Evolutionary conservation across 192 early-diverging fungal genomes (phyloP).

Genomic region (Coemansia sp.): DNA sequence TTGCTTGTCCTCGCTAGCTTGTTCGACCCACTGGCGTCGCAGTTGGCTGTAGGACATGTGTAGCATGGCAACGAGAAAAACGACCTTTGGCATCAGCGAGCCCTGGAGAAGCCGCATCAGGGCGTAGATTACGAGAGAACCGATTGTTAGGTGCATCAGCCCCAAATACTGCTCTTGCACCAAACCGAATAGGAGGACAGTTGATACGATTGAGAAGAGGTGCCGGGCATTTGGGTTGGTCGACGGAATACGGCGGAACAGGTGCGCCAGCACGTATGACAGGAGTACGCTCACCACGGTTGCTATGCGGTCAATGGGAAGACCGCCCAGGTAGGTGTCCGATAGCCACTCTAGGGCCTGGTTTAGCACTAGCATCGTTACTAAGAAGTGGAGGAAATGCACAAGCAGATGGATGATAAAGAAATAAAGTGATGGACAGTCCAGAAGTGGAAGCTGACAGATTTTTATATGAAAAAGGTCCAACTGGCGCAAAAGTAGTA

Average conservation of each 20-base stretch:
- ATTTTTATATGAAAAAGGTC: background rate
- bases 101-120: conserved; percentile 53
- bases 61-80: conserved; percentile 62
- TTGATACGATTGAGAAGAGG: conserved; percentile 57
- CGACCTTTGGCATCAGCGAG: conserved; percentile 55
- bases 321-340: conserved; percentile 45
- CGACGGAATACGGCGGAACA: conserved; percentile 58
- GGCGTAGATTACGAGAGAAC: conserved; percentile 54
- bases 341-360: conserved; percentile 25
- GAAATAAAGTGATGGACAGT: background rate
- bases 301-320: conserved; percentile 60
- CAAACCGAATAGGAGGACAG: conserved; percentile 54
- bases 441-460: background rate
- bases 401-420: background rate
- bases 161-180: conserved; percentile 62
- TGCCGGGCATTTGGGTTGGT: conserved; percentile 53
- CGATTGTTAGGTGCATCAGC: conserved; percentile 55
- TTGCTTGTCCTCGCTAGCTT: conserved; percentile 20
- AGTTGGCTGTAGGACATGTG: conserved; percentile 64
- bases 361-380: conserved; percentile 30
- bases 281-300: conserved; percentile 56
- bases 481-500: background rate
- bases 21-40: conserved; percentile 32
- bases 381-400: background rate
- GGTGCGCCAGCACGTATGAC: conserved; percentile 57